These are phyloP conservation scores for Maudiozyma serrabonitensis DNA, from an alignment of 805 yeast genomes.

Conservation along the genomic window DNA sequence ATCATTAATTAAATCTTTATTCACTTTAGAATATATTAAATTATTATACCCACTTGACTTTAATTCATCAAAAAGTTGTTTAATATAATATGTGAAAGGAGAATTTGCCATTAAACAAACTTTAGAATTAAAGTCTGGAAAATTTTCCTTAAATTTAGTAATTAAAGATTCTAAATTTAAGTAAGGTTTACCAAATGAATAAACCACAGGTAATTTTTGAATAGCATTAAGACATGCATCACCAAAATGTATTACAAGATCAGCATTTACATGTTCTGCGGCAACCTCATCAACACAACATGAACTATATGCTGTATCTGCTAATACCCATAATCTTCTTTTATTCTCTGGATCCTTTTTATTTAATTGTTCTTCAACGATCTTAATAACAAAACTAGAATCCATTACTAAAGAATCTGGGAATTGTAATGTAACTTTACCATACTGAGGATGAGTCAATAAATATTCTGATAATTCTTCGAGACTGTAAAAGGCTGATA, in stretches of 20 bases:
- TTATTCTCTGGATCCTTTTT: background rate
- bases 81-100: constrained; percentile 44
- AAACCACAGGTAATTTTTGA: constrained; percentile 61
- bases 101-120: constrained; percentile 70
- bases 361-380: constrained; percentile 35
- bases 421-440: constrained; percentile 72
- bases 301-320: constrained; percentile 91
- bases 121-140: constrained; percentile 32
- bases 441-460: constrained; percentile 28
- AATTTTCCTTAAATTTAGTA: constrained; percentile 34
- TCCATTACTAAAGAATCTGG: constrained; percentile 77
- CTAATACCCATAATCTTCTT: constrained; percentile 65
- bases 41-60: constrained; percentile 26
- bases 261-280: constrained; percentile 83
- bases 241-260: constrained; percentile 84
- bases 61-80: constrained; percentile 31
- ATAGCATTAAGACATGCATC: constrained; percentile 86
- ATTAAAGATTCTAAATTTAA: constrained; percentile 36
- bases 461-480: constrained; percentile 38
- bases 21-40: constrained; percentile 34
- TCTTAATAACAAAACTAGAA: constrained; percentile 58
- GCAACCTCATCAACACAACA: constrained; percentile 98
- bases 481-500: constrained; percentile 48
- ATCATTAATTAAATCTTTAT: constrained; percentile 21
- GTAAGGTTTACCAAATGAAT: constrained; percentile 65